Base-by-base conservation (phyloP, 495 filamentous ascomycete species). In the Aspergillus incahuasiensis region DNA sequence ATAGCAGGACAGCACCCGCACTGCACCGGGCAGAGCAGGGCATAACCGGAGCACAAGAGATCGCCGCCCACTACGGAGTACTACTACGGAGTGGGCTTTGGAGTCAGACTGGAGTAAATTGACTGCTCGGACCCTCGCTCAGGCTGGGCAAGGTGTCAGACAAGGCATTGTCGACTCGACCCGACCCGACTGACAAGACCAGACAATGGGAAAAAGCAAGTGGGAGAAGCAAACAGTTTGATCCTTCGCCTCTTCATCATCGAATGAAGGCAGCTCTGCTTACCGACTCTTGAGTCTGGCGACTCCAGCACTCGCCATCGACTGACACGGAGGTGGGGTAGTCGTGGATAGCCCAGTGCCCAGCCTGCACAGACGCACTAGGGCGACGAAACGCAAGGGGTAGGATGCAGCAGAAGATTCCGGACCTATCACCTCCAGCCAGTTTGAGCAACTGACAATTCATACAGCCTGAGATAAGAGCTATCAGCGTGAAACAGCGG, bases 361-460 rank as follows among this genome's bases (percentile, higher is more conserved):
- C 54, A 58, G 56, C 30, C 56, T 55, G 54, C 50, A 45, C 19
- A 35, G 52, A 61, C 61, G 50, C 54, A 58, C 52, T 53, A 49
- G 48, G 48, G 48, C 49, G 38, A 43, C 24, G 53, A 38, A 45
- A 64, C 62, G 62, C 62, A 64, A 64, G 62, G 62, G 62, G 62
- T 61, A 59, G 51, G 62, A 58, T 53, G 53, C 55, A 57, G 58
- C 56, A 64, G 55, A 61, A 59, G 56, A 20, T 61, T 53, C 58
- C 59, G 58, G 56, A 54, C 62, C 62, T 64, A 64, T 64, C 56
- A 44, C 43, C 49, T 50, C 25, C 55, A 47, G 52, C 60, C 52
- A 58, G 48, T 48, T 55, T 34, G 34, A 24, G 24, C 39, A 43
- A 51, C 38, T 52, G 49, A 30, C 35, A 43, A 52, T 52, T 52